These are phyloP conservation scores for Dactylellina sp. DNA, from an alignment of 2,329 filamentous ascomycete species.

Conservation along the genomic window DNA sequence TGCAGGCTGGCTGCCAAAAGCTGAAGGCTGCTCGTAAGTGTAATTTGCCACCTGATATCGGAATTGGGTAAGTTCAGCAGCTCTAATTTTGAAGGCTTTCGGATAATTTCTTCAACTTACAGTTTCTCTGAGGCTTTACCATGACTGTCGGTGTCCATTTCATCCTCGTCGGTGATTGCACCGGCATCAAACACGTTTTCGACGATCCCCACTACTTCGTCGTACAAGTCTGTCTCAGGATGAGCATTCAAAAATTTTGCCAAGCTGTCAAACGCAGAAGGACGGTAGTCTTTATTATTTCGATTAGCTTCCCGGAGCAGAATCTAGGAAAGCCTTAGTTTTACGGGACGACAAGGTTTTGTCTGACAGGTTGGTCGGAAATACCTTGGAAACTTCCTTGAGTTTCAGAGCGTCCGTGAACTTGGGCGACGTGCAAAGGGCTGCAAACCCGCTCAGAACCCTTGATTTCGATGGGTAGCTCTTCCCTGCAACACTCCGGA, in stretches of 20 bases:
- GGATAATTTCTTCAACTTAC: constrained; percentile 59
- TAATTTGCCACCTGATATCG: constrained; percentile 57
- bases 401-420: constrained; percentile 41
- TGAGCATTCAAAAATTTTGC: constrained; percentile 78
- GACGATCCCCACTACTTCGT: constrained; percentile 75
- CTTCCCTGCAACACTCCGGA: constrained; percentile 85
- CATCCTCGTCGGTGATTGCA: constrained; percentile 68
- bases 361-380: constrained; percentile 76
- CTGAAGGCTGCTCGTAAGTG: constrained; percentile 58
- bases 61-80: constrained; percentile 50
- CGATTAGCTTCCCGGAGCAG: constrained; percentile 87
- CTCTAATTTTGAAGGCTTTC: constrained; percentile 40
- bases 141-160: constrained; percentile 75
- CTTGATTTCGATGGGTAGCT: constrained; percentile 93
- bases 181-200: constrained; percentile 72
- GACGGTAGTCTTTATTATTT: constrained; percentile 85
- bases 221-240: constrained; percentile 76
- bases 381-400: constrained; percentile 61
- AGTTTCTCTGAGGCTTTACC: constrained; percentile 64
- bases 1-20: constrained; percentile 56
- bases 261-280: constrained; percentile 77
- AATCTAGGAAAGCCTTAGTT: constrained; percentile 68
- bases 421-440: constrained; percentile 67
- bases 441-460: constrained; percentile 81
- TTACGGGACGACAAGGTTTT: constrained; percentile 67